Evolutionary conservation across 371 early-diverging fungal species (phyloP), one percentile per base, ranked within the genome.

Genomic region (Mortierella sp.): DNA sequence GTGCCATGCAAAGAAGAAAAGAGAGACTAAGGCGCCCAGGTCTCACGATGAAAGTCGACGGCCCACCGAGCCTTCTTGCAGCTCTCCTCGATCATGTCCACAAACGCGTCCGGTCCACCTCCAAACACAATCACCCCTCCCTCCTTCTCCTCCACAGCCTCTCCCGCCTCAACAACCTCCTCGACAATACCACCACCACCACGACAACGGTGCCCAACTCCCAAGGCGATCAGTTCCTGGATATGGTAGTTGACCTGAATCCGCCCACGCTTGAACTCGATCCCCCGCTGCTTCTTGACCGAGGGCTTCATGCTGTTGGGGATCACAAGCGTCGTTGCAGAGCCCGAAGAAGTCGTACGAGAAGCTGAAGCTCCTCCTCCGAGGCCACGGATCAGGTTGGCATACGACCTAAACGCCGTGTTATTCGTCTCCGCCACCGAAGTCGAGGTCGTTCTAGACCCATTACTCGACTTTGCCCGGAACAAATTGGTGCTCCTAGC

Each of bases 61-160:
- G 29, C 64, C 82, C 82, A 81, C 4, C 52, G 26, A 1, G 74
- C 65, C 61, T 81, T 74, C 65, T 74, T 77, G 26, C 74, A 74
- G 48, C 77, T 71, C 52, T 81, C 72, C 41, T 77, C 71, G 50
- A 81, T 77, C 77, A 77, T 77, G 16, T 81, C 78, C 39, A 81
- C 82, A 68, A 81, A 81, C 26, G 77, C 77, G 11, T 81, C 82
- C 4, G 82, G 82, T 55, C 82, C 82, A n/a, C 77, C 77, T 41
- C 77, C 82, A 71, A 81, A 77, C 16, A 81, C 82, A 22, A 80
- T 13, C 40, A 80, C 80, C 5, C 66, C 73, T 31, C 70, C 66
- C 4, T 39, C 29, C 44, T 45, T 73, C 3, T 44, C 64, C 41
- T 68, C 53, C 37, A 31, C 29, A n/a, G n/a, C n/a, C n/a, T n/a